A percentile compares a stretch with the other conserved stretches of the same genome.
Conservation (phyloP, 2,329 filamentous ascomycete genomes). For the Aspergillus novoparasiticus region DNA sequence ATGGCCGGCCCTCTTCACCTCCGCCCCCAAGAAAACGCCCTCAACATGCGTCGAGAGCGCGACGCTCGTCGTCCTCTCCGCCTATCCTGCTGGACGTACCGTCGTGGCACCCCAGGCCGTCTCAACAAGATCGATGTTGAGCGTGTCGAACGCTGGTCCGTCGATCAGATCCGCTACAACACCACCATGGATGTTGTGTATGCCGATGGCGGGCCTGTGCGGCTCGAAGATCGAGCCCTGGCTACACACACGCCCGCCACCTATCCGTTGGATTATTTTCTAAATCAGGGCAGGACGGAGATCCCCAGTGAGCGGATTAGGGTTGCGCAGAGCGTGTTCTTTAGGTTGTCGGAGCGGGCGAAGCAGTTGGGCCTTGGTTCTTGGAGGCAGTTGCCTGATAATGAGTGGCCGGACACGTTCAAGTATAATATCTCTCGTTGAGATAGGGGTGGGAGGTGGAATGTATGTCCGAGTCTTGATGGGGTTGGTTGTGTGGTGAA, state of each 20-base stretch:
- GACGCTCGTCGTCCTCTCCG: constrained; percentile 27
- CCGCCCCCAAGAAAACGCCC: constrained; percentile 26
- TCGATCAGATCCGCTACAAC: constrained; percentile 28
- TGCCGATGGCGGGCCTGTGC: constrained; percentile 1
- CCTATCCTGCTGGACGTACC: constrained; percentile 31
- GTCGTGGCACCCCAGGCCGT: constrained; percentile 19
- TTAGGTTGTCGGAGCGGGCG: constrained; percentile 20
- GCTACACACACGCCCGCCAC: background rate
- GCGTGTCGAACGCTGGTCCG: constrained; percentile 27
- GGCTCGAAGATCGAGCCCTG: constrained; percentile 24
- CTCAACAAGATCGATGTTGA: constrained; percentile 25
- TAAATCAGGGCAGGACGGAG: constrained; percentile 17
- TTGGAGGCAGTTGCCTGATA: constrained; percentile 24
- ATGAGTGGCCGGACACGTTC: constrained; percentile 22
- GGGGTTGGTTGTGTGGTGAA: background rate
- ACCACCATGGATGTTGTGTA: constrained; percentile 30
- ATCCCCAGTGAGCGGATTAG: constrained; percentile 17
- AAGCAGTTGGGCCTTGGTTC: constrained; percentile 5
- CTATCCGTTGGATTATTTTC: constrained; percentile 24
- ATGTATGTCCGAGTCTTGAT: background rate
- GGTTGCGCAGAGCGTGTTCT: constrained; percentile 19
- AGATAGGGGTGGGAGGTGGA: background rate
- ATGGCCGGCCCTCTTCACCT: constrained; percentile 23
- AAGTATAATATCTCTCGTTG: background rate
- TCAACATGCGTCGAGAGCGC: constrained; percentile 32